phyloP scores from a whole-genome alignment of 306 rosid genomes.

The Casuarina glauca region DNA sequence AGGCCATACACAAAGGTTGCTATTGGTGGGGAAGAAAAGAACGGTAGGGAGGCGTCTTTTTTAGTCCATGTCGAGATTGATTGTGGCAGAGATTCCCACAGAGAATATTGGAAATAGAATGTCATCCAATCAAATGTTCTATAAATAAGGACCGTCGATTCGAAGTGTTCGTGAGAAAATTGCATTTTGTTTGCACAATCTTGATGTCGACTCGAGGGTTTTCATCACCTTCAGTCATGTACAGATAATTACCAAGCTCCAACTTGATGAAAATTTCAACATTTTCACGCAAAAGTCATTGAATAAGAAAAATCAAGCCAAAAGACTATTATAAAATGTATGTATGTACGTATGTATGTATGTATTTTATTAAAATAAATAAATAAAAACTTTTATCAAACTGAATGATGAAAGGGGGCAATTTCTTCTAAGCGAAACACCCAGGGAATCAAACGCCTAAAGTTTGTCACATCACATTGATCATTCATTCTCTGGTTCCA shows the following conservation, averaged over 20 bases:
- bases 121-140: background rate
- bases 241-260: background rate
- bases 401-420: too few relatives aligned
- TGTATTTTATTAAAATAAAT: too few relatives aligned
- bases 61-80: background rate
- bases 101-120: background rate
- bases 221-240: background rate
- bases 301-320: background rate
- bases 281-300: background rate
- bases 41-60: background rate
- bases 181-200: background rate
- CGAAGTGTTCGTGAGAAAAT: background rate
- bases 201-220: constrained; percentile 5
- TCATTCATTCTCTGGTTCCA: background rate
- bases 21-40: background rate
- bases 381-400: too few relatives aligned
- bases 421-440: background rate
- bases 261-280: background rate
- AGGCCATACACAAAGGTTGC: background rate
- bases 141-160: constrained; percentile 9
- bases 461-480: background rate
- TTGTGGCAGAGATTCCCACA: background rate
- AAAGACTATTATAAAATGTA: too few relatives aligned
- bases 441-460: background rate
- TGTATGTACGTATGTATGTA: too few relatives aligned